phyloP scores from a whole-genome alignment of 257 asterid genomes.

The Plantago ovata region DNA sequence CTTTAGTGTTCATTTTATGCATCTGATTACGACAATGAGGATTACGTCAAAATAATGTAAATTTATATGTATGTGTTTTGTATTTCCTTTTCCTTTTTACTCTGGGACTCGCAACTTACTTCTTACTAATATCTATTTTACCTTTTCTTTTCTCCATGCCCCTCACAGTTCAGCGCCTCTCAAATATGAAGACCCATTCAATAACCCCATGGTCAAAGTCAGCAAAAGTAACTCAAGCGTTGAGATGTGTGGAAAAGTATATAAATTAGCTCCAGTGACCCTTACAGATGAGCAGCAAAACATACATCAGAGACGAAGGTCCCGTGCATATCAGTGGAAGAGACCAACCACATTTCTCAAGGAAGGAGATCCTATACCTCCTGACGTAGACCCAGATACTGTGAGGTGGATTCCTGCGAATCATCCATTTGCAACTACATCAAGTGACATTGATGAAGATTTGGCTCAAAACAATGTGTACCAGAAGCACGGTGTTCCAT shows the following conservation, averaged over 20 bases:
- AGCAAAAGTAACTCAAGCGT: conserved; percentile 79
- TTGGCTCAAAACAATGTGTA: conserved; percentile 88
- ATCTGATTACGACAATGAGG: too few relatives aligned
- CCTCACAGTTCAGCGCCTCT: conserved; percentile 71
- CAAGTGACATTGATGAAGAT: conserved; percentile 89
- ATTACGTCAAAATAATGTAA: too few relatives aligned
- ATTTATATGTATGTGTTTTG: not conserved
- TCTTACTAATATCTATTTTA: conserved; percentile 17
- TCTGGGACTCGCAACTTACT: not conserved
- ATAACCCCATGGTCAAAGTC: conserved; percentile 91
- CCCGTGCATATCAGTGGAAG: conserved; percentile 99
- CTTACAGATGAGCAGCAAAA: conserved; percentile 81
- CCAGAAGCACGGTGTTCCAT: conserved; percentile 96
- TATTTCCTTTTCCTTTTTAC: not conserved
- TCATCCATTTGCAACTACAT: conserved; percentile 97
- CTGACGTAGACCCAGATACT: conserved; percentile 98
- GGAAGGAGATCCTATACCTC: conserved; percentile 93
- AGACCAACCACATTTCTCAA: conserved; percentile 89
- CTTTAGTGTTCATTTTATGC: not conserved
- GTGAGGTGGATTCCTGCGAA: conserved; percentile 99
- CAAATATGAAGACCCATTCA: conserved; percentile 93
- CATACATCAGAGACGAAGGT: conserved; percentile 85
- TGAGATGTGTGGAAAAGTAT: conserved; percentile 97
- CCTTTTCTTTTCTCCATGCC: conserved; percentile 12
- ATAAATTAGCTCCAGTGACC: conserved; percentile 86